Base-by-base conservation (phyloP, 345 rosid genomes). In the Eucalyptus shirleyi region DNA sequence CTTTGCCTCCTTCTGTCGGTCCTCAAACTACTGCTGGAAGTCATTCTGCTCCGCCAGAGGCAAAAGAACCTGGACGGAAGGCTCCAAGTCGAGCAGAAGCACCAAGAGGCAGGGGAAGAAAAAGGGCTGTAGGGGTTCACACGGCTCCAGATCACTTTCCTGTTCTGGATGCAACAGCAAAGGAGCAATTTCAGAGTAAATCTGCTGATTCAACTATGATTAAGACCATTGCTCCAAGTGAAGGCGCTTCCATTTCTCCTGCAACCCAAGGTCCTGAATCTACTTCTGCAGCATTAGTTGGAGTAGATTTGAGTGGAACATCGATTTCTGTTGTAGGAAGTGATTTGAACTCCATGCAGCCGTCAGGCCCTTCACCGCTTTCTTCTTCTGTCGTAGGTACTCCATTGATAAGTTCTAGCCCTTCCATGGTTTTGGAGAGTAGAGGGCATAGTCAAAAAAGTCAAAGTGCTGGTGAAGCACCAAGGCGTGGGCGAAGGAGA, bases 381-480 rank as follows among this genome's bases (percentile, higher is more conserved):
- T 90, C 91, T 89, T 81, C 93, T 88, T 86, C 55, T 65, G 87
- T 90, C 50, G n/a, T 93, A 87, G 89, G 88, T 32, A 56, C 90
- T 85, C 93, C 92, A 88, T 86, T 87, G 45, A 67, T 50, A 10
- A 88, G 32, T 50, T 65, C 82, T 14, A 28, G 86, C 59, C 53
- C 85, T 88, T 69, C 92, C 40, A 93, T 86, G 50, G 60, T 92
- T 50, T 34, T 86, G 62, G 92, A 90, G 60, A 89, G n/a, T 60
- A 93, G 89, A 92, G 90, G 94, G 90, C 92, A 90, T 86, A 93
- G 94, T 88, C 95, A 93, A 15, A 95, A 93, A 90, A 42, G 92
- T 87, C 92, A 89, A 55, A 49, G 49, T 72, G 91, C 91, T n/a
- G 91, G 88, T 50, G 93, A 92, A 91, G 89, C 91, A 86, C 91